These are phyloP conservation scores for Gossypium arboreum DNA, from an alignment of 345 rosid species.

Conservation along the genomic window DNA sequence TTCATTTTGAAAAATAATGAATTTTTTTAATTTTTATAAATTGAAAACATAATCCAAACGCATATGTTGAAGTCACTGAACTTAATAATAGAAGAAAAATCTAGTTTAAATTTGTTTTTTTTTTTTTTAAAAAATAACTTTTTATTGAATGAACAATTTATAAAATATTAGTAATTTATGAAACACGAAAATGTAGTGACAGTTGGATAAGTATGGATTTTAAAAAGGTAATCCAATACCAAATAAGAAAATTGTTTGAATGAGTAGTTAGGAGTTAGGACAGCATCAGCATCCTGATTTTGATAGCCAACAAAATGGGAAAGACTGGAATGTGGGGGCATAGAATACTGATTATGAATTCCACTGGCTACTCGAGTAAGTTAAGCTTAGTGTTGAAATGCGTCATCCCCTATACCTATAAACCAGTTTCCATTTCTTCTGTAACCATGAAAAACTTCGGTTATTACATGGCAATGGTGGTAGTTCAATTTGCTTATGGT, in stretches of 20 bases:
- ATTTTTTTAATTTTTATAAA: too few relatives aligned
- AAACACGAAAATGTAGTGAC: too few relatives aligned
- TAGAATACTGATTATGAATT: conserved; percentile 11
- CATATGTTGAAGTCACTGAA: too few relatives aligned
- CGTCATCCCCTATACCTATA: not conserved
- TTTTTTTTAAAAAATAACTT: too few relatives aligned
- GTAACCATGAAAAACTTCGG: not conserved
- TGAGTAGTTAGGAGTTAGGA: not conserved
- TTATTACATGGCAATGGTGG: conserved; percentile 31
- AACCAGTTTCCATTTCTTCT: not conserved
- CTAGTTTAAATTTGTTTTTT: too few relatives aligned
- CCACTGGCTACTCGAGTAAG: not conserved
- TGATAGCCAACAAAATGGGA: not conserved
- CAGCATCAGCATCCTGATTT: not conserved
- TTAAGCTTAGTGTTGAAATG: not conserved
- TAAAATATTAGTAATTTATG: too few relatives aligned
- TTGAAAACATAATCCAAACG: too few relatives aligned
- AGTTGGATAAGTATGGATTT: too few relatives aligned
- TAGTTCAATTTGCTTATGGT: conserved; percentile 35
- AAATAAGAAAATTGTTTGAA: not conserved
- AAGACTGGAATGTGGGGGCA: not conserved
- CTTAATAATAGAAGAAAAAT: too few relatives aligned
- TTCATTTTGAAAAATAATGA: too few relatives aligned
- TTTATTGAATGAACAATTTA: too few relatives aligned
- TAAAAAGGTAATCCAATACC: not conserved